Conservation (phyloP, 2,329 filamentous ascomycete species). For the Clarireedia paspali region DNA sequence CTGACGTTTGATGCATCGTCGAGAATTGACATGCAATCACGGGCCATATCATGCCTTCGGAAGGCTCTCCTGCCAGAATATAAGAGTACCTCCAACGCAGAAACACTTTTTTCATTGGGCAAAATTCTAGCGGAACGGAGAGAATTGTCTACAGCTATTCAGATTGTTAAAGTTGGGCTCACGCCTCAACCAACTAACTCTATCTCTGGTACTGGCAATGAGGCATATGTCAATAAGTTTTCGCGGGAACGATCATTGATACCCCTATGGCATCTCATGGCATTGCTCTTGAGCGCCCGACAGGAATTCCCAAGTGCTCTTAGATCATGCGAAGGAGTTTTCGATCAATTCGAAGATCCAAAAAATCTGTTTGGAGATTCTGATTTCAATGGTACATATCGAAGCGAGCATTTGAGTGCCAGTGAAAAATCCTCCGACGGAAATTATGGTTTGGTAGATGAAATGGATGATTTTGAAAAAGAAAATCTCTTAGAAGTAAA, state of each 20-base stretch:
- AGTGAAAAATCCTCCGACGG: constrained; percentile 27
- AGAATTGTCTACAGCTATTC: constrained; percentile 72
- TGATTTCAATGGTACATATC: constrained; percentile 41
- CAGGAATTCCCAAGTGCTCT: constrained; percentile 77
- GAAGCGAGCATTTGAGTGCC: constrained; percentile 58
- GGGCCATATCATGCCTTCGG: constrained; percentile 69
- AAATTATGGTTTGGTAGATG: constrained; percentile 55
- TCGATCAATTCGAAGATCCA: constrained; percentile 78
- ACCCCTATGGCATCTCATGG: constrained; percentile 85
- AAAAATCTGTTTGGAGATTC: constrained; percentile 60
- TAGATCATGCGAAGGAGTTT: constrained; percentile 79
- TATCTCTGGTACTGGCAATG: background rate
- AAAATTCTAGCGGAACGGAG: constrained; percentile 83
- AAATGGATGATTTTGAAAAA: constrained; percentile 78
- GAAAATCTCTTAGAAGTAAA: constrained; percentile 87
- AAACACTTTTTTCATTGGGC: constrained; percentile 72
- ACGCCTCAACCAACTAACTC: constrained; percentile 43
- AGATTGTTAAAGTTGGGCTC: constrained; percentile 71
- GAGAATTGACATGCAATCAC: constrained; percentile 65
- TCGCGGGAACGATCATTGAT: constrained; percentile 56
- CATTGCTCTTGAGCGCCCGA: constrained; percentile 75
- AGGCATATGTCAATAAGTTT: constrained; percentile 32
- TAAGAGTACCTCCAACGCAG: constrained; percentile 59
- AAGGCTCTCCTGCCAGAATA: constrained; percentile 63
- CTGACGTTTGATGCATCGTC: constrained; percentile 68